Conservation (phyloP, 352 stramenopile species). For the Phytophthora idaei region DNA sequence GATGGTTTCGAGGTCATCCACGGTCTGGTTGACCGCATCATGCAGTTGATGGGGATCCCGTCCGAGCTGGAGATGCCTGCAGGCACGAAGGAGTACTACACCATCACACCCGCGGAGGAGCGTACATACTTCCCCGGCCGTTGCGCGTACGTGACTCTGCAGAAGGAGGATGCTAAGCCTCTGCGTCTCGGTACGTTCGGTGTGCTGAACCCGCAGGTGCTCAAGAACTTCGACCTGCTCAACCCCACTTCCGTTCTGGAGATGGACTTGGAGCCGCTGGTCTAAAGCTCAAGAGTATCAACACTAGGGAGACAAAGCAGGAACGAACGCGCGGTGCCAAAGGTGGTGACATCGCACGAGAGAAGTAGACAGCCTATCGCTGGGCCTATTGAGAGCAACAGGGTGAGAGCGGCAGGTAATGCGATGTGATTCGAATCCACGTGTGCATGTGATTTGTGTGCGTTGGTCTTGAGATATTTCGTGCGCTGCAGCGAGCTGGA, state of each 20-base stretch:
- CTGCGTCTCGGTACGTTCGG: conserved; percentile 95
- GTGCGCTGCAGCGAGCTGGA: neutral
- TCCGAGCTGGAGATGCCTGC: conserved; percentile 71
- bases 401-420: conserved; percentile 28
- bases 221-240: conserved; percentile 97
- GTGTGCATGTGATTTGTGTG: conserved; percentile 31
- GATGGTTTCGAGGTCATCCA: conserved; percentile 99
- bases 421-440: conserved; percentile 32
- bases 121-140: conserved; percentile 96
- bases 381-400: conserved; percentile 8
- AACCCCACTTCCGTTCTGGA: conserved; percentile 97
- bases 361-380: conserved; percentile 29
- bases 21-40: conserved; percentile 98
- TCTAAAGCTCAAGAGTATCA: conserved; percentile 68
- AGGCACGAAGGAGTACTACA: conserved; percentile 78
- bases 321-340: conserved; percentile 7
- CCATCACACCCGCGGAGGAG: conserved; percentile 65
- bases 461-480: conserved; percentile 16
- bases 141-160: conserved; percentile 95
- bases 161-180: conserved; percentile 67
- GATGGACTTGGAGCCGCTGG: conserved; percentile 97
- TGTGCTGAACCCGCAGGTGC: conserved; percentile 97
- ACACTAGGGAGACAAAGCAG: conserved; percentile 19
- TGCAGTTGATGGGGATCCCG: conserved; percentile 96
- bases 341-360: conserved; percentile 11